phyloP scores from a whole-genome alignment of 306 rosid genomes.

The Hippophae gyantsensis region DNA sequence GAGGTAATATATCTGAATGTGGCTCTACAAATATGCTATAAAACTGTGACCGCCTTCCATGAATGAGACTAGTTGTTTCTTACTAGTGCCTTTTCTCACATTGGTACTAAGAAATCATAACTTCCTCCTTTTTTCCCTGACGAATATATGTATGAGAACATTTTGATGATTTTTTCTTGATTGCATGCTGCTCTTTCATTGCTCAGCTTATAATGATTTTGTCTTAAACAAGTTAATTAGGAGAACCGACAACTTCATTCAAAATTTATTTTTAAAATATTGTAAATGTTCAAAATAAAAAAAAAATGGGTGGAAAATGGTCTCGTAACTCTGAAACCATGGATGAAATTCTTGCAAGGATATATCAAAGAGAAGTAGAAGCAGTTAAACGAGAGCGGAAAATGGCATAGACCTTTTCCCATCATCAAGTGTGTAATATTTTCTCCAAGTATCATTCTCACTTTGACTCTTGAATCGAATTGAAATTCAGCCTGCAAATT shows the following conservation, averaged over 20 bases:
- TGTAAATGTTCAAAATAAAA: too few relatives aligned
- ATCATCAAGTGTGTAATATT: conserved; percentile 44
- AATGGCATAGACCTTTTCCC: conserved; percentile 74
- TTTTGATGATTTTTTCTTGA: too few relatives aligned
- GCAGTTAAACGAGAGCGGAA: conserved; percentile 59
- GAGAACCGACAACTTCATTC: neutral
- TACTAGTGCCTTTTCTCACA: too few relatives aligned
- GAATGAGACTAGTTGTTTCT: too few relatives aligned
- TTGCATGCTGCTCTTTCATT: too few relatives aligned
- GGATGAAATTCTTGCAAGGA: conserved; percentile 62
- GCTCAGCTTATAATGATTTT: too few relatives aligned
- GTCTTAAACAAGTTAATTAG: too few relatives aligned
- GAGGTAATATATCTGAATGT: conserved; percentile 31
- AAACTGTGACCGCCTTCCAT: too few relatives aligned
- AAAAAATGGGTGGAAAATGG: conserved; percentile 64
- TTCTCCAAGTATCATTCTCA: neutral
- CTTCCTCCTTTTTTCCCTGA: too few relatives aligned
- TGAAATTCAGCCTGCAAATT: conserved; percentile 8
- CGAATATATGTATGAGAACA: too few relatives aligned
- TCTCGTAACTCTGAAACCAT: conserved; percentile 65
- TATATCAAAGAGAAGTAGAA: conserved; percentile 68
- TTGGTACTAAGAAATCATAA: too few relatives aligned
- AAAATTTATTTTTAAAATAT: neutral
- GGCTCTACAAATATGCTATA: too few relatives aligned
- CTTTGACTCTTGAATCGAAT: neutral